Percentiles rank a stretch among this genome's conserved stretches.
phyloP scores from a whole-genome alignment of 257 asterid genomes.

The Solanum boliviense region DNA sequence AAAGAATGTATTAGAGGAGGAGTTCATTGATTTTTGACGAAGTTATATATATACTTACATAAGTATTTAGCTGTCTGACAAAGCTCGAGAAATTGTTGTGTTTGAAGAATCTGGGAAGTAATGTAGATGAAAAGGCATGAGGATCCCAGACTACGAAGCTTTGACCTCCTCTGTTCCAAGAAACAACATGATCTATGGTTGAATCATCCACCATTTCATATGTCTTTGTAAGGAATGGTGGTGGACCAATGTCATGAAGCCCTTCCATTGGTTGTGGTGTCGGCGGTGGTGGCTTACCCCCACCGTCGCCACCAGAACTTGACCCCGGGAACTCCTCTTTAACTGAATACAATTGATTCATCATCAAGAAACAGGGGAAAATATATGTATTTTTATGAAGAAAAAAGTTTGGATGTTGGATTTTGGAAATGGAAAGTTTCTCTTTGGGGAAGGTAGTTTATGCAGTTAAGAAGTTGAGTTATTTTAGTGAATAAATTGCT shows the following conservation, averaged over 20 bases:
- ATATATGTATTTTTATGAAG: background rate
- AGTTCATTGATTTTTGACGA: background rate
- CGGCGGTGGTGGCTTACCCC: background rate
- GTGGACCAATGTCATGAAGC: constrained; percentile 70
- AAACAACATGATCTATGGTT: constrained; percentile 35
- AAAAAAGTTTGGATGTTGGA: background rate
- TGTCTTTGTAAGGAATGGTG: constrained; percentile 77
- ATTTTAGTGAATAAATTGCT: background rate
- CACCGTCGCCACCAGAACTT: background rate
- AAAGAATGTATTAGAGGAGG: background rate
- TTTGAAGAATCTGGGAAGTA: constrained; percentile 62
- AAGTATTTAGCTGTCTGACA: constrained; percentile 84
- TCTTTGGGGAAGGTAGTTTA: constrained; percentile 19
- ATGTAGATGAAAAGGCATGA: constrained; percentile 39
- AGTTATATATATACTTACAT: constrained; percentile 34
- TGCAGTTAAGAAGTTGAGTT: constrained; percentile 12
- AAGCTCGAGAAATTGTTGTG: constrained; percentile 84
- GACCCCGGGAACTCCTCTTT: constrained; percentile 48
- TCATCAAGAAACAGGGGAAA: background rate
- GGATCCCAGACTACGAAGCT: constrained; percentile 86
- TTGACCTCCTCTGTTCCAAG: constrained; percentile 76
- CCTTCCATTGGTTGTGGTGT: constrained; percentile 77
- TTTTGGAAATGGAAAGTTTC: background rate
- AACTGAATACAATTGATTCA: constrained; percentile 21
- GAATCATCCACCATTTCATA: constrained; percentile 78